Conservation (phyloP, 78 protist species). For the Dictyostelium discoideum region dicty_2.7 NC_007088.5:638001-638500, state of each 20-base stretch:
- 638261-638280: constrained; percentile 29
- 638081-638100: constrained; percentile 38
- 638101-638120: constrained; percentile 12
- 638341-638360: constrained; percentile 53
- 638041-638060: constrained; percentile 71
- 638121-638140: constrained; percentile 21
- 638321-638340: constrained; percentile 40
- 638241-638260: constrained; percentile 48
- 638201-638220: constrained; percentile 7
- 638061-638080: constrained; percentile 28
- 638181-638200: not conserved
- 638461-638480: constrained; percentile 55
- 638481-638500: constrained; percentile 24
- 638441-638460: constrained; percentile 39
- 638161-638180: constrained; percentile 54
- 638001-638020: constrained; percentile 52
- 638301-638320: constrained; percentile 44
- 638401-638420: constrained; percentile 32
- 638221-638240: constrained; percentile 38
- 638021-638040: constrained; percentile 58
- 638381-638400: constrained; percentile 54
- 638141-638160: constrained; percentile 34
- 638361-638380: constrained; percentile 63
- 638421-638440: constrained; percentile 7
- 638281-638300: constrained; percentile 59